Percentiles rank a stretch among this genome's conserved stretches.
Conservation (phyloP, 305 asterid species). For the Lippia alba region DNA sequence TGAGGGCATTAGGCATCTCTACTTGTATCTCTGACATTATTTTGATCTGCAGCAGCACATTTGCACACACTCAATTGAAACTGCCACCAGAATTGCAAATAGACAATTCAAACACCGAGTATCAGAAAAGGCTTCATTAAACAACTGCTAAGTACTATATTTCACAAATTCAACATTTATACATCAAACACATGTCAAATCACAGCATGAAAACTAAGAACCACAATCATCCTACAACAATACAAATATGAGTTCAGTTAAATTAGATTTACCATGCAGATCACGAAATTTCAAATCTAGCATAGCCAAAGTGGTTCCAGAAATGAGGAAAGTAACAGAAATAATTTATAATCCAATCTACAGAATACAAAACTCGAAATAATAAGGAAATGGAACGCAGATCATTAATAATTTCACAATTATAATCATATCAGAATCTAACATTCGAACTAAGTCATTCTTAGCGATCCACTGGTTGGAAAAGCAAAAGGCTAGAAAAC, state of each 20-base stretch:
- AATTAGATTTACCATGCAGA: not conserved
- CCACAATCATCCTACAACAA: not conserved
- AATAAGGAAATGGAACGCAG: not conserved
- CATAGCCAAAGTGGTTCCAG: not conserved
- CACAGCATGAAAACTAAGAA: not conserved
- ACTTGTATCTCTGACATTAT: not conserved
- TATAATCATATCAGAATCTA: slow-evolving; percentile 13
- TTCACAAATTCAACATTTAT: slow-evolving; percentile 1
- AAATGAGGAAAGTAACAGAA: slow-evolving; percentile 12
- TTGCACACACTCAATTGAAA: not conserved
- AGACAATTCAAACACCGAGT: not conserved
- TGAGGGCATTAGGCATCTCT: slow-evolving; percentile 12
- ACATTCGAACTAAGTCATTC: slow-evolving; percentile 13
- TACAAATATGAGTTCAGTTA: slow-evolving; percentile 1
- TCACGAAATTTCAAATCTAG: not conserved
- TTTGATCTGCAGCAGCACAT: slow-evolving; percentile 10
- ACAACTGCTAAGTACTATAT: slow-evolving; percentile 14
- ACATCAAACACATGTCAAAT: slow-evolving; percentile 2
- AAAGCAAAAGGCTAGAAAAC: slow-evolving; percentile 14
- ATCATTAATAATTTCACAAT: slow-evolving; percentile 7
- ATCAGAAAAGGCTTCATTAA: not conserved
- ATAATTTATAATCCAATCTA: slow-evolving; percentile 15
- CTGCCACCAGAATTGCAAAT: slow-evolving; percentile 4
- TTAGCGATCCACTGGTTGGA: not conserved
- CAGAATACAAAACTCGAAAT: slow-evolving; percentile 14